phyloP scores from a whole-genome alignment of 2,329 filamentous ascomycete genomes.

The Teratosphaeria pseudoeucalypti region DNA sequence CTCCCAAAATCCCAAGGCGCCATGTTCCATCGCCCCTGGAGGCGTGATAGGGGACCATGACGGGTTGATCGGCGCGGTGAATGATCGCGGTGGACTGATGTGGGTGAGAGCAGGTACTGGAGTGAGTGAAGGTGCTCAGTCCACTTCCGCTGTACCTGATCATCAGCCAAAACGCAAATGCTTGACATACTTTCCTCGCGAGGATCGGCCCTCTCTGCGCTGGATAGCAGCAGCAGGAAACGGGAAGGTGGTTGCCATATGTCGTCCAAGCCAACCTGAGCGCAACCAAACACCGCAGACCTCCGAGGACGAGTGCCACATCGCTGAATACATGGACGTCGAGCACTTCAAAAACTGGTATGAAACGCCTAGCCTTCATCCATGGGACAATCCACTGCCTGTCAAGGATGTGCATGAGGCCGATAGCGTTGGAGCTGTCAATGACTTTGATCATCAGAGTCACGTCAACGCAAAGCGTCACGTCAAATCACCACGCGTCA shows the following conservation, averaged over 20 bases:
- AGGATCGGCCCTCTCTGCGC: neutral
- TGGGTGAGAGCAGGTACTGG: neutral
- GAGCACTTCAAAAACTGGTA: slow-evolving; percentile 20
- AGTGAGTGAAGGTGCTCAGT: too few relatives aligned
- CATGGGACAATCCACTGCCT: slow-evolving; percentile 1
- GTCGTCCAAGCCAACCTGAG: neutral
- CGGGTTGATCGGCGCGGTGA: slow-evolving; percentile 20
- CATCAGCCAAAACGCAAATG: neutral
- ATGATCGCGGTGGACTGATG: slow-evolving; percentile 10
- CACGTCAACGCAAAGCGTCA: too few relatives aligned
- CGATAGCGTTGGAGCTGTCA: too few relatives aligned
- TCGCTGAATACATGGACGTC: slow-evolving; percentile 20
- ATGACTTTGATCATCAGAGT: too few relatives aligned
- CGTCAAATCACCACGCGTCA: too few relatives aligned
- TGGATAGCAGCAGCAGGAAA: neutral
- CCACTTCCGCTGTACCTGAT: neutral
- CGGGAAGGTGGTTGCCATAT: neutral
- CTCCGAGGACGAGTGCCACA: slow-evolving; percentile 16
- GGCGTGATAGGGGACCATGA: slow-evolving; percentile 19
- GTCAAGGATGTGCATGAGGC: too few relatives aligned
- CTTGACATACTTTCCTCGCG: neutral
- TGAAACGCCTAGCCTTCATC: slow-evolving; percentile 11
- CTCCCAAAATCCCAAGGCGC: slow-evolving; percentile 2
- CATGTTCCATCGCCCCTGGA: neutral
- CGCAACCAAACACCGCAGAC: slow-evolving; percentile 6